phyloP scores from a whole-genome alignment of 352 stramenopile genomes.

The Phytophthora macrochlamydospora region DNA sequence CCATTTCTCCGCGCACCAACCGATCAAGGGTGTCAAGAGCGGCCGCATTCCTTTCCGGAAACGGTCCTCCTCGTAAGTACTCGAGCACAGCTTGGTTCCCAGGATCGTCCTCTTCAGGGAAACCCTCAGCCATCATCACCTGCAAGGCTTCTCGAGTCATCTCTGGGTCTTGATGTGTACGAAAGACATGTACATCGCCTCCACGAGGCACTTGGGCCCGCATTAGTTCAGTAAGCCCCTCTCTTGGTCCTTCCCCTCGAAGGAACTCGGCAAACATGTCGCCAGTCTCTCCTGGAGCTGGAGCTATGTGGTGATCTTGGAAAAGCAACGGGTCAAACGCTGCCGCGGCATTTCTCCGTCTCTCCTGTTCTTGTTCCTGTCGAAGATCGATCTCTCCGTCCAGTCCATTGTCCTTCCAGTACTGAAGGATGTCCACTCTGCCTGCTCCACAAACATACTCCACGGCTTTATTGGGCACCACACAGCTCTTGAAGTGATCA shows the following conservation, averaged over 20 bases:
- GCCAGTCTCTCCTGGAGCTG: neutral
- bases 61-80: neutral
- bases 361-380: neutral
- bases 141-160: neutral
- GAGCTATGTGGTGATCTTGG: too few relatives aligned
- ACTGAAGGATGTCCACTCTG: neutral
- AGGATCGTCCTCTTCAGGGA: neutral
- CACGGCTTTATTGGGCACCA: conserved; percentile 1
- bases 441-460: neutral
- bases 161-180: neutral
- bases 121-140: neutral
- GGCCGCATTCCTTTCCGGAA: neutral
- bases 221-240: neutral
- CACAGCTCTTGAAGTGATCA: conserved; percentile 2
- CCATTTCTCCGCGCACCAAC: neutral
- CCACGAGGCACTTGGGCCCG: too few relatives aligned
- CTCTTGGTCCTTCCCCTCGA: neutral
- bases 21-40: neutral
- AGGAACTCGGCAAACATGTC: neutral
- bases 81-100: neutral
- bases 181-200: too few relatives aligned
- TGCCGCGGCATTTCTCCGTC: neutral
- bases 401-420: conserved; percentile 1
- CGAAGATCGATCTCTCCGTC: neutral
- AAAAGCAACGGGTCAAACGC: too few relatives aligned